Base-by-base conservation (phyloP, 2,329 filamentous ascomycete genomes). In the Phaeoacremonium minimum region DNA sequence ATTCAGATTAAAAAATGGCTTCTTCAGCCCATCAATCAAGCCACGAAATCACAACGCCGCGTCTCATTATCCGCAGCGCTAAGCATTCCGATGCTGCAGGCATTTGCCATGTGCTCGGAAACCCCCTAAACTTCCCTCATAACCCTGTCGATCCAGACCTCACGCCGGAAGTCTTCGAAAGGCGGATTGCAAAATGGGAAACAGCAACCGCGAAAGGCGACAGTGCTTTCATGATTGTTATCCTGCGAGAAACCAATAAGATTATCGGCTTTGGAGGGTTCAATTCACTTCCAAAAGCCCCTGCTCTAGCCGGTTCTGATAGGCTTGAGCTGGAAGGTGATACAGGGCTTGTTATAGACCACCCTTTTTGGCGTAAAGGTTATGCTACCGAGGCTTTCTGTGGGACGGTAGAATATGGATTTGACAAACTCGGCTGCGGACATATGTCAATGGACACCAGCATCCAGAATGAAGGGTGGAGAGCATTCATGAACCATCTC, bases 11-110 rank as follows among this genome's bases (percentile, higher is more conserved):
- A n/a, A n/a, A n/a, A n/a, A n/a, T n/a, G n/a, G n/a, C n/a, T n/a
- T n/a, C n/a, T n/a, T n/a, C n/a, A n/a, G n/a, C n/a, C n/a, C n/a
- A n/a, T n/a, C n/a, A n/a, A n/a, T n/a, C n/a, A n/a, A n/a, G n/a
- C n/a, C n/a, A n/a, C n/a, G n/a, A n/a, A n/a, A 67, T 38, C 61
- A 66, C 19, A 60, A 74, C 30, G 62, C 71, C 13, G 57, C 56
- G 58, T 22, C 53, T 68, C 16, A 57, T 59, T 16, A 60, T 67
- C 38, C 62, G 66, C 41, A 50, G 50, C 14, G 61, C 57, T 1
- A 47, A 53, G 7, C 17, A 20, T 7, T 28, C 36, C 19, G 45
- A 49, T 17, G 45, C 30, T 19, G 38, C 37, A 1, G 44, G 34
- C 5, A 34, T 46, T 20, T 28, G 35, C 14, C 17, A 22, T 6